Conservation (phyloP, 192 early-diverging fungal genomes). For the Phlyctochytrium arcticum region DNA sequence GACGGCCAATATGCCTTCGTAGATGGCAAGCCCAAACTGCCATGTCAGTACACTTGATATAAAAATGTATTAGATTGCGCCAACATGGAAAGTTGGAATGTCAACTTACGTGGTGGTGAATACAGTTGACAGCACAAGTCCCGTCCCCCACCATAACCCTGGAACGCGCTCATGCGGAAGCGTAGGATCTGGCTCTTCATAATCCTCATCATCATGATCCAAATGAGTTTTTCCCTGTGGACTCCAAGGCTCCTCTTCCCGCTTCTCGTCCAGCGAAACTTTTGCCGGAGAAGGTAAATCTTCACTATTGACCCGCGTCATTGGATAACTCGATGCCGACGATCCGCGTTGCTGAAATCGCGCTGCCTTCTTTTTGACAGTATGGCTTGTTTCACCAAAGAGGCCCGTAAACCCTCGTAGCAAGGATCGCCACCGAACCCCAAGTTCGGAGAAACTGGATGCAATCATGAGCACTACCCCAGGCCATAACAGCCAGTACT, state of each 20-base stretch:
- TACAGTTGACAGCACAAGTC: slow-evolving; percentile 56
- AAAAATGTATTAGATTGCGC: not conserved
- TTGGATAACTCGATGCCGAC: not conserved
- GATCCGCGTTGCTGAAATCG: not conserved
- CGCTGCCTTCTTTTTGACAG: not conserved
- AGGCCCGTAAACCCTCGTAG: slow-evolving; percentile 35
- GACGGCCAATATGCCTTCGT: slow-evolving; percentile 64
- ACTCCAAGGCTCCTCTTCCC: not conserved
- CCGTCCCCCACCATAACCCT: slow-evolving; percentile 54
- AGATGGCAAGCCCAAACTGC: slow-evolving; percentile 63
- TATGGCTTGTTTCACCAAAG: not conserved
- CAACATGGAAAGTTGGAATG: too few relatives aligned
- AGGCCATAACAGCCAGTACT: slow-evolving; percentile 66
- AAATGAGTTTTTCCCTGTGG: not conserved
- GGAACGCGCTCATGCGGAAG: slow-evolving; percentile 56
- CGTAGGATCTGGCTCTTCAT: slow-evolving; percentile 34
- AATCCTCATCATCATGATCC: slow-evolving; percentile 7
- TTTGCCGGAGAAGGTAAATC: not conserved
- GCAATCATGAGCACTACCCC: slow-evolving; percentile 65
- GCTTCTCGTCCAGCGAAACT: not conserved
- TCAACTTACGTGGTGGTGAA: slow-evolving; percentile 47
- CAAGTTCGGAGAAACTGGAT: slow-evolving; percentile 57
- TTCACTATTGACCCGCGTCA: not conserved
- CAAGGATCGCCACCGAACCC: slow-evolving; percentile 38
- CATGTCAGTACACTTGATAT: not conserved